Evolutionary conservation across 73 alveolate species (phyloP), one percentile per base, ranked within the genome.

Genomic region (Durusdinium trenchii): DNA sequence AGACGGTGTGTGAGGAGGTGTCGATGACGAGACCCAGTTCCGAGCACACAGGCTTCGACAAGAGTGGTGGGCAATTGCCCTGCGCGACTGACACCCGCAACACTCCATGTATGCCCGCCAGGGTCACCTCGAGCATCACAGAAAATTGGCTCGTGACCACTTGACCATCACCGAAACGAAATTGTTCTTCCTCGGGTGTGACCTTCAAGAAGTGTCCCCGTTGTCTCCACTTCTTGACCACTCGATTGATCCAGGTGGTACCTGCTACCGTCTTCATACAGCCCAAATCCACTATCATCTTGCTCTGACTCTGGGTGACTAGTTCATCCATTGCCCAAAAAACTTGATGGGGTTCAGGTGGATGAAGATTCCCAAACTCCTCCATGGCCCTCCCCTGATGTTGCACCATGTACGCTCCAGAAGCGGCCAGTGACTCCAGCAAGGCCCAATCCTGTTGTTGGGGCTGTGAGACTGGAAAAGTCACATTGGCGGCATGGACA

Each of bases 241-340:
- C 43, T 10, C 36, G 92, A 1, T 81, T 81, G 36, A 81, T 45
- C 92, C 92, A 81, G 0, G 16, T 32, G 0, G 92, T 81, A 3
- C 92, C 92, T 32, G 92, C 92, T 23, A 81, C 92, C 43, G 92
- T 42, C 71, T 46, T 47, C 92, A 81, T 81, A 20, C 92, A 81
- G 0, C 92, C 71, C 47, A 81, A 20, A 3, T 81, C 92, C 92
- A 81, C 6, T 23, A 81, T 81, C 71, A 81, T 6, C 32, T 36
- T 81, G 69, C 47, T 81, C 0, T 43, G 16, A 51, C 36, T 47
- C 52, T 28, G 52, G 42, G 1, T 12, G 6, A 35, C 43, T 20
- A 47, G 38, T 32, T 81, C 92, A 0, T 52, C 42, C 67, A 81
- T 20, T 3, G 92, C 42, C 92, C 92, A 81, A 28, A 26, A 81